Evolutionary conservation across 805 yeast species (phyloP).

Genomic region (Torulaspora microellipsoides): DNA sequence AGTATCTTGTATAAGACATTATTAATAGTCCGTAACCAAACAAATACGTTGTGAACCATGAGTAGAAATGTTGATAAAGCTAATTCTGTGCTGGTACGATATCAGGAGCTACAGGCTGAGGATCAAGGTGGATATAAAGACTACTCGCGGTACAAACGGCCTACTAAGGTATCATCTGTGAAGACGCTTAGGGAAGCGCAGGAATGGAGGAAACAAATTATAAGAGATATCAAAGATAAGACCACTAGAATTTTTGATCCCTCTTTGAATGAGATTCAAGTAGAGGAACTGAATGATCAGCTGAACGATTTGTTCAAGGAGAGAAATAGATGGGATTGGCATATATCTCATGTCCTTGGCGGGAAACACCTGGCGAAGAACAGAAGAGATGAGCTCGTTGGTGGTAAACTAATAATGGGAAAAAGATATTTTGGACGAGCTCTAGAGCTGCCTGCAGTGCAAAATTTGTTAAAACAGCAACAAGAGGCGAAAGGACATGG

Average conservation of each 20-base stretch:
- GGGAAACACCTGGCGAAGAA: conserved; percentile 38
- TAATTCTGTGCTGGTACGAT: conserved; percentile 62
- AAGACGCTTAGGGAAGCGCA: conserved; percentile 59
- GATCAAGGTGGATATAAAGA: conserved; percentile 54
- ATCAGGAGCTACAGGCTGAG: conserved; percentile 56
- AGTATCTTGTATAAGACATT: too few relatives aligned
- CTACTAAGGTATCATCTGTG: conserved; percentile 53
- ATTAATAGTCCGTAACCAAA: too few relatives aligned
- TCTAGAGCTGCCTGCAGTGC: conserved; percentile 69
- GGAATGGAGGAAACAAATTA: conserved; percentile 58
- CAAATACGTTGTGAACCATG: conserved; percentile 39
- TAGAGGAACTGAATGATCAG: conserved; percentile 71
- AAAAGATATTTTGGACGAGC: conserved; percentile 82
- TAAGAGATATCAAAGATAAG: conserved; percentile 58
- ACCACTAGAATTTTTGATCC: conserved; percentile 62
- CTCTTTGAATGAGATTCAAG: conserved; percentile 50
- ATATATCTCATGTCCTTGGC: conserved; percentile 56
- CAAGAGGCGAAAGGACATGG: conserved; percentile 21
- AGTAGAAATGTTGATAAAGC: conserved; percentile 75
- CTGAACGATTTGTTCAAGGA: conserved; percentile 64
- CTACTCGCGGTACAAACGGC: conserved; percentile 53
- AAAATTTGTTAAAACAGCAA: conserved; percentile 41
- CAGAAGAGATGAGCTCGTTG: conserved; percentile 18
- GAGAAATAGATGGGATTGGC: conserved; percentile 73
- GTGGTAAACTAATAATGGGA: conserved; percentile 42